Evolutionary conservation across 805 yeast genomes (phyloP).

Genomic region (Candida yuanshanica): DNA sequence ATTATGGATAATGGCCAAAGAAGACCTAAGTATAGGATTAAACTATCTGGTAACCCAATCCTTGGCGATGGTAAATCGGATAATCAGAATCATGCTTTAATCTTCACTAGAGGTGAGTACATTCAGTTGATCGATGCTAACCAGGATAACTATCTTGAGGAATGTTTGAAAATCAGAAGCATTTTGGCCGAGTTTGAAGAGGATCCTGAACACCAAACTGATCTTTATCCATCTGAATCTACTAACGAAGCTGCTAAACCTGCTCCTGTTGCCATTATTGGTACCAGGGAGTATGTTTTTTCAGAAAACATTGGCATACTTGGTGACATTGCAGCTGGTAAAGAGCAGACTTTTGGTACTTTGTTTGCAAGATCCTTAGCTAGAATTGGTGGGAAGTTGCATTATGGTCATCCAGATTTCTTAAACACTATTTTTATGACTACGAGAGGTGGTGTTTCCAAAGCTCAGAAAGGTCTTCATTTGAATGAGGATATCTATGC

Average conservation of each 20-base stretch:
- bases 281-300: slow-evolving; percentile 79
- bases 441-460: slow-evolving; percentile 82
- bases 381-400: slow-evolving; percentile 75
- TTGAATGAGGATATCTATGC: slow-evolving; percentile 84
- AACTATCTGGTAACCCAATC: slow-evolving; percentile 73
- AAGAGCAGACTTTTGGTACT: slow-evolving; percentile 85
- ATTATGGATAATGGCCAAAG: slow-evolving; percentile 52
- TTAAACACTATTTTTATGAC: slow-evolving; percentile 71
- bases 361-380: slow-evolving; percentile 79
- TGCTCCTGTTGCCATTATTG: slow-evolving; percentile 72
- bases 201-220: slow-evolving; percentile 12
- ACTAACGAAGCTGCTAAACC: slow-evolving; percentile 7
- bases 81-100: slow-evolving; percentile 72
- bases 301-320: slow-evolving; percentile 77
- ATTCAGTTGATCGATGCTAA: slow-evolving; percentile 79
- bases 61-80: slow-evolving; percentile 84
- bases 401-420: slow-evolving; percentile 86
- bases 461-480: slow-evolving; percentile 79
- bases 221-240: slow-evolving; percentile 45
- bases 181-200: slow-evolving; percentile 76
- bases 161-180: slow-evolving; percentile 69
- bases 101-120: slow-evolving; percentile 76
- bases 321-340: slow-evolving; percentile 86
- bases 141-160: slow-evolving; percentile 79
- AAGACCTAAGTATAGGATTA: slow-evolving; percentile 57